These are phyloP conservation scores for Friedmanniomyces simplex DNA, from an alignment of 495 filamentous ascomycete genomes.

Conservation along the genomic window DNA sequence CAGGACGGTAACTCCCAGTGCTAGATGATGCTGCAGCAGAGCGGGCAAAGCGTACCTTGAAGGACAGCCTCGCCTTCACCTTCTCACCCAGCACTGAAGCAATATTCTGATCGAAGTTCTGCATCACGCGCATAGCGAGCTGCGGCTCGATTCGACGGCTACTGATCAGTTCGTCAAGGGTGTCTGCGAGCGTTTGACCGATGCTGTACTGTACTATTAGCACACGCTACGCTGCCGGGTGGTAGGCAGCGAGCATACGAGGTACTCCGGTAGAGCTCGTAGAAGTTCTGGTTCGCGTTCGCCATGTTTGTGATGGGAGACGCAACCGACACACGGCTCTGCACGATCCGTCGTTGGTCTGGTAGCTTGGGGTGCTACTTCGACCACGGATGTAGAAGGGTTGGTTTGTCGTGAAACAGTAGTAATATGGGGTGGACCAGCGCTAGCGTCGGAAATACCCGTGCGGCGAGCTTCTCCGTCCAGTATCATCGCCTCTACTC, in stretches of 20 bases:
- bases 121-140: slow-evolving; percentile 93
- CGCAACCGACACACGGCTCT: background rate
- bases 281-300: slow-evolving; percentile 44
- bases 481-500: slow-evolving; percentile 3
- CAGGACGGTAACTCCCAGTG: no score
- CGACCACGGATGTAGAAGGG: background rate
- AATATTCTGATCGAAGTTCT: slow-evolving; percentile 82
- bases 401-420: background rate
- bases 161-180: slow-evolving; percentile 90
- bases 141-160: slow-evolving; percentile 91
- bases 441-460: background rate
- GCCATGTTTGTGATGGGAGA: slow-evolving; percentile 22
- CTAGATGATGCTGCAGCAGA: no score
- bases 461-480: background rate
- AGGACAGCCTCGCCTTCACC: slow-evolving; percentile 80
- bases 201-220: slow-evolving; percentile 47
- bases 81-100: slow-evolving; percentile 80
- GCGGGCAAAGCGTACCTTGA: slow-evolving; percentile 64
- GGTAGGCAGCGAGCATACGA: slow-evolving; percentile 13
- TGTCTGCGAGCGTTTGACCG: slow-evolving; percentile 83
- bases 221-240: background rate
- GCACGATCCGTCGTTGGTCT: background rate
- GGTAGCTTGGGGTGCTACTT: background rate
- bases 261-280: slow-evolving; percentile 66
- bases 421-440: background rate